Base-by-base conservation (phyloP, 164 flowering plant genomes). In the Vitis rotundifolia region DNA sequence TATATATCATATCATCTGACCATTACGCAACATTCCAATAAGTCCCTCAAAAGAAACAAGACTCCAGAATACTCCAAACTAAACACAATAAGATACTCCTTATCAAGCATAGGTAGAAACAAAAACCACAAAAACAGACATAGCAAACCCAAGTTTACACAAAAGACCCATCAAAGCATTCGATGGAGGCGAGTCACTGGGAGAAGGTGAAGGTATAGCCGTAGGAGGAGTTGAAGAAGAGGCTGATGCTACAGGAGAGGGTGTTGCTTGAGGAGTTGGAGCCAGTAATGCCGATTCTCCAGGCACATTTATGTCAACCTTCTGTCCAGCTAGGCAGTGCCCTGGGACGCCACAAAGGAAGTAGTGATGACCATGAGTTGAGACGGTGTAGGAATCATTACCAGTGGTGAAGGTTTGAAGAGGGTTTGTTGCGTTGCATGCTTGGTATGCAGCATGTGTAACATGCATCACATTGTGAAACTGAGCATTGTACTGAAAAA, bases 251-350 rank as follows among this genome's bases (percentile, higher is more conserved):
- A 26, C 0, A 1, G 49, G 13, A 7, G 73, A 31, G 10, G 5
- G 18, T 3, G 2, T 5, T 16, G 52, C 10, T 2, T 26, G 13
- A 2, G 63, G 66, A 26, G 69, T 8, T 59, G 75, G 72, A 1
- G 64, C 48, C 11, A 13, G 12, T 22, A 37, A 37, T 0, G 63
- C 0, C 8, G 63, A 37, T 10, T 16, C 9, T 11, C 72, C 66
- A 16, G 61, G 71, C 48, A 83, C 83, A 22, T 81, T 75, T 26
- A 83, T 75, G 71, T 81, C 86, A 14, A 83, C 78, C 68, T 83
- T 83, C 75, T 79, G 82, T 5, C 86, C 86, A 9, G 78, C 74
- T 14, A 70, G 79, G 77, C 86, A 83, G 67, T 83, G 86, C 9
- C 81, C 82, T 2, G 84, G 84, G 55, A 79, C 72, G 9, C 84